Conservation (phyloP, 192 early-diverging fungal species). For the Entophlyctis luteolus region DNA sequence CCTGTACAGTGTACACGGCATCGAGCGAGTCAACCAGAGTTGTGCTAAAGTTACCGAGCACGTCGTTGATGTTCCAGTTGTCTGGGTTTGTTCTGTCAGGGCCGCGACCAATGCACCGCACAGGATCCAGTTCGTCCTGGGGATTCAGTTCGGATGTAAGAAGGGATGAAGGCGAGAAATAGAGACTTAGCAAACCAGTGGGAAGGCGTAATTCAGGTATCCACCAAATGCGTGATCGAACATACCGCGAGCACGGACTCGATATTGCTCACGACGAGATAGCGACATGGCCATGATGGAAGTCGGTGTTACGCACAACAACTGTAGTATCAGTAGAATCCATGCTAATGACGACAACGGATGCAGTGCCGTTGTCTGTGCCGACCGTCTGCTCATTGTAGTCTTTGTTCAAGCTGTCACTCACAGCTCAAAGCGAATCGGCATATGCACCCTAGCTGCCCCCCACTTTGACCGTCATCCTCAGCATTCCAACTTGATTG, state of each 20-base stretch:
- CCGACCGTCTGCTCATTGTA: no score
- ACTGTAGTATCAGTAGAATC: background rate
- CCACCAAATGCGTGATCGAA: constrained; percentile 60
- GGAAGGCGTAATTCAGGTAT: constrained; percentile 83
- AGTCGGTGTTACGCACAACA: background rate
- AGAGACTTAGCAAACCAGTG: constrained; percentile 27
- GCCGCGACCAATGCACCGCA: constrained; percentile 72
- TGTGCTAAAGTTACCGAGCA: constrained; percentile 88
- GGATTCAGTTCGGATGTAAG: background rate
- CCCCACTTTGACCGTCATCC: no score
- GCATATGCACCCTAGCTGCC: no score
- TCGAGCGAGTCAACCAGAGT: constrained; percentile 94
- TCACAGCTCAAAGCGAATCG: no score
- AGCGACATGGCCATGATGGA: background rate
- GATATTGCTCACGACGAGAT: background rate
- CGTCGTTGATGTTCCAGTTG: constrained; percentile 78
- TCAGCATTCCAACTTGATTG: no score
- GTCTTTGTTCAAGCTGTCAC: no score
- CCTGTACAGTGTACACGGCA: constrained; percentile 72
- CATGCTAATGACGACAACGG: no score
- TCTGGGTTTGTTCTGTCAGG: constrained; percentile 62
- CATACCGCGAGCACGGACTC: constrained; percentile 40
- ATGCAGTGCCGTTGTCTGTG: no score
- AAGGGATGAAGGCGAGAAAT: background rate
- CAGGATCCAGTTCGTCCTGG: constrained; percentile 85